Evolutionary conservation across 495 filamentous ascomycete species (phyloP).

Genomic region (Penicillium silybi): DNA sequence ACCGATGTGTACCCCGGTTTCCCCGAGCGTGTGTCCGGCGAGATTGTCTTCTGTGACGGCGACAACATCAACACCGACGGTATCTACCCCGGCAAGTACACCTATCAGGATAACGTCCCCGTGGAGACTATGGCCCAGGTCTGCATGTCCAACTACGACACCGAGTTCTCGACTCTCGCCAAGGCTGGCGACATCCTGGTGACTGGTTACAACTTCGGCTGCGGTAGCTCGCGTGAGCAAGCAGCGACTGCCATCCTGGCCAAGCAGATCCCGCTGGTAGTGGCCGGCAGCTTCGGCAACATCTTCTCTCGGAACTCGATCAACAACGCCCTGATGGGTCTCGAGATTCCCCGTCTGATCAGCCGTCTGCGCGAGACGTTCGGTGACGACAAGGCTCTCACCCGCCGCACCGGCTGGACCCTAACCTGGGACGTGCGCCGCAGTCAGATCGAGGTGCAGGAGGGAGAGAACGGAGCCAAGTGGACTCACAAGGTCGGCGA

Average conservation of each 20-base stretch:
- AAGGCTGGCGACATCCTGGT: slow-evolving; percentile 75
- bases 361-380: slow-evolving; percentile 65
- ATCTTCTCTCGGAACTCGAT: slow-evolving; percentile 87
- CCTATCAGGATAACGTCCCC: slow-evolving; percentile 82
- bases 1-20: slow-evolving; percentile 51
- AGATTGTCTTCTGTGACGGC: slow-evolving; percentile 52
- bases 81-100: slow-evolving; percentile 90
- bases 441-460: slow-evolving; percentile 64
- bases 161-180: slow-evolving; percentile 56
- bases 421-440: slow-evolving; percentile 79
- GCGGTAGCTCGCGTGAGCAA: slow-evolving; percentile 78
- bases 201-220: slow-evolving; percentile 87
- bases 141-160: slow-evolving; percentile 92
- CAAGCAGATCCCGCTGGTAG: slow-evolving; percentile 77
- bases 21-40: slow-evolving; percentile 47
- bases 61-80: slow-evolving; percentile 53
- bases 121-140: slow-evolving; percentile 77
- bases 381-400: slow-evolving; percentile 50
- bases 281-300: slow-evolving; percentile 82
- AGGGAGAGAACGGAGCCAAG: slow-evolving; percentile 56
- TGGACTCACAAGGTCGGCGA: slow-evolving; percentile 86
- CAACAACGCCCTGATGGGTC: slow-evolving; percentile 84
- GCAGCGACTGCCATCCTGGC: slow-evolving; percentile 87
- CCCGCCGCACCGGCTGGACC: slow-evolving; percentile 84
- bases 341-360: slow-evolving; percentile 76